Base-by-base conservation (phyloP, 805 yeast genomes). In the Lachancea thermotolerans region DNA sequence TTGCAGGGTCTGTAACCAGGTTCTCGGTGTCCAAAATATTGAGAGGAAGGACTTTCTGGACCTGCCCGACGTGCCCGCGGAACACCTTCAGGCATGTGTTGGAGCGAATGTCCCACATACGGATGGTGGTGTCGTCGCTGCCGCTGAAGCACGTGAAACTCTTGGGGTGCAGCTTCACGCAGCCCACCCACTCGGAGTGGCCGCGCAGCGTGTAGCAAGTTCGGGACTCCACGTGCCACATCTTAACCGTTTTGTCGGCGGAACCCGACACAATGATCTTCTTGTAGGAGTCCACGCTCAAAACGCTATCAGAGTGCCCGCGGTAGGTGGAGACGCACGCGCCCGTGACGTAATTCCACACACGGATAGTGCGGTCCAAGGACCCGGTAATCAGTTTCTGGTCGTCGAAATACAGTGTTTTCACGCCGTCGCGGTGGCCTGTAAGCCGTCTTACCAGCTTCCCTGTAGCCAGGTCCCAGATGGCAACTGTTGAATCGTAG, bases 291-390 rank as follows among this genome's bases (percentile, higher is more conserved):
- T 91, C 97, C 42, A 93, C 88, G 52, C 86, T 78, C 35, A 85
- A 72, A 3, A 93, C 95, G 41, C 87, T 81, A 57, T 85, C 93
- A 41, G 81, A 82, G 67, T 93, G 98, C 2, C 98, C 98, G 35
- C 91, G 73, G 65, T 93, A 89, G 0, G 98, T 90, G 7, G 96
- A 85, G 17, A 93, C 81, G 59, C 97, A 91, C 62, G 85, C 85
- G 32, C 99, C 99, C 0, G 95, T 88, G 52, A 84, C 82, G 66
- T 88, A 88, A 67, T 91, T 89, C 99, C 99, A 93, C 33, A 93
- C 95, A 55, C 90, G 82, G 50, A 93, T 88, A 0, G 96, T 88
- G 39, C 82, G 77, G 67, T 93, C 99, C 60, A 88, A 72, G 1
- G 96, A 90, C 10, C 96, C 97, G 1, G 96, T 86, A 37, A 93